These are phyloP conservation scores for Dissophora globulifera DNA, from an alignment of 192 early-diverging fungal genomes.

Conservation along the genomic window DNA sequence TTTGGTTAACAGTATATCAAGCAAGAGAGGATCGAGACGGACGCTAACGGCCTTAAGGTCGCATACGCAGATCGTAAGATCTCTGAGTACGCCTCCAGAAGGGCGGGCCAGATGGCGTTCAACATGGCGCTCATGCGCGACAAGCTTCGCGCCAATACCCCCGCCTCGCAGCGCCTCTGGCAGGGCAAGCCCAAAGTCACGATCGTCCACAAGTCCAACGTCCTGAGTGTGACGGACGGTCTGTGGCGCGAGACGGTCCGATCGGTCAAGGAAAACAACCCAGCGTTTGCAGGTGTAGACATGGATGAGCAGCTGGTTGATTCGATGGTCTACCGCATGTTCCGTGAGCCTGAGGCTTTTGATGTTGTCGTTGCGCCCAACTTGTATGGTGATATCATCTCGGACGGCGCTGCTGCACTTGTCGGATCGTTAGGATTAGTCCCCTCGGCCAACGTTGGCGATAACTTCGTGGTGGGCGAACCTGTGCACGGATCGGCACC, in stretches of 20 bases:
- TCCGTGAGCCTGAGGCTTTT: constrained; percentile 95
- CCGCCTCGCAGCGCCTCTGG: constrained; percentile 71
- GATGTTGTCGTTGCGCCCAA: constrained; percentile 98
- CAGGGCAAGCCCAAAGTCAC: constrained; percentile 82
- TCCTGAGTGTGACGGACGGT: constrained; percentile 94
- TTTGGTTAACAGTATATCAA: constrained; percentile 95
- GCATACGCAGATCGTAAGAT: constrained; percentile 93
- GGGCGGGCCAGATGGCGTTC: constrained; percentile 92
- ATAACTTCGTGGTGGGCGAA: constrained; percentile 95
- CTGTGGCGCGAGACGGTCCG: constrained; percentile 95
- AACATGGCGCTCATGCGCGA: constrained; percentile 89
- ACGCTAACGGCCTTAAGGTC: constrained; percentile 71
- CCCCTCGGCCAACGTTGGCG: constrained; percentile 96
- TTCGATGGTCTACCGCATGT: constrained; percentile 99
- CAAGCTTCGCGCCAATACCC: constrained; percentile 67
- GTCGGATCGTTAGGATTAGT: constrained; percentile 96
- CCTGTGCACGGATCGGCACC: constrained; percentile 97
- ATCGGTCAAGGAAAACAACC: constrained; percentile 72
- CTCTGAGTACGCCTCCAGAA: constrained; percentile 85
- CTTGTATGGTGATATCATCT: constrained; percentile 98
- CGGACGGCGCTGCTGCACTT: constrained; percentile 94
- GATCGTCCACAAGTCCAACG: constrained; percentile 98
- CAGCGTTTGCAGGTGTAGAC: constrained; percentile 69
- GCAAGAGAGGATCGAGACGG: constrained; percentile 73
- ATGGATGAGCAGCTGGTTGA: constrained; percentile 98